Conservation (phyloP, 805 yeast genomes). For the Teunomyces barrocoloradensis region DNA sequence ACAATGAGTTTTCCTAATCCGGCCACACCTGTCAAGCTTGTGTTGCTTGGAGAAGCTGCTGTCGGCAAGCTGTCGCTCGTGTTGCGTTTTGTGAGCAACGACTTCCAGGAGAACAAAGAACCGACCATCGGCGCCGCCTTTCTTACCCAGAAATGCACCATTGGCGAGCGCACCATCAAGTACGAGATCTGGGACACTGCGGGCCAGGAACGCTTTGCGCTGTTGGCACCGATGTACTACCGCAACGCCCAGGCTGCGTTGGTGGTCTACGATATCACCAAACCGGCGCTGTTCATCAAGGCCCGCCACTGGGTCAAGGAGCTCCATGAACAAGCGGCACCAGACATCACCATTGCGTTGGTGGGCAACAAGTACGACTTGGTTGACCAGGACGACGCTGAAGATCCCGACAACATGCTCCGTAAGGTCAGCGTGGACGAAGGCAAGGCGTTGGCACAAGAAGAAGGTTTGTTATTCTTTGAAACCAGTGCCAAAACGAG, state of each 20-base stretch:
- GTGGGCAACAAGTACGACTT: constrained; percentile 93
- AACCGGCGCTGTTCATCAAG: constrained; percentile 86
- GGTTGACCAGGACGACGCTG: constrained; percentile 49
- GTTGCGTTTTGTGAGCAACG: constrained; percentile 87
- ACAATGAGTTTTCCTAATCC: constrained; percentile 30
- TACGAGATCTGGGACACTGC: constrained; percentile 97
- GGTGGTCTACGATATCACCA: constrained; percentile 93
- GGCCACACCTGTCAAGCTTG: constrained; percentile 80
- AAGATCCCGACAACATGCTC: constrained; percentile 46
- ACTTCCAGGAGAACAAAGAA: constrained; percentile 95
- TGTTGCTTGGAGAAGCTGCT: constrained; percentile 94
- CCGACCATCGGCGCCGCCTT: constrained; percentile 99
- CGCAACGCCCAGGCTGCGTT: constrained; percentile 96
- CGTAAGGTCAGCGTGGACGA: constrained; percentile 84
- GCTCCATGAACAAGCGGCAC: constrained; percentile 91
- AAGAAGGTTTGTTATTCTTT: constrained; percentile 84
- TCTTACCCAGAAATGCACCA: constrained; percentile 86
- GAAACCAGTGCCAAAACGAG: constrained; percentile 95
- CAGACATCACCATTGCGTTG: constrained; percentile 85
- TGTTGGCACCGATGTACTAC: constrained; percentile 95
- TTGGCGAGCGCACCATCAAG: constrained; percentile 83
- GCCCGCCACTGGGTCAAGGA: constrained; percentile 99
- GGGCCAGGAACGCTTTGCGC: constrained; percentile 96
- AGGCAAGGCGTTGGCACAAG: constrained; percentile 84
- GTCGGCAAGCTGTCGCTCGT: constrained; percentile 95